Conservation (phyloP, 179 eudicot species). For the Beta corolliflora region DNA sequence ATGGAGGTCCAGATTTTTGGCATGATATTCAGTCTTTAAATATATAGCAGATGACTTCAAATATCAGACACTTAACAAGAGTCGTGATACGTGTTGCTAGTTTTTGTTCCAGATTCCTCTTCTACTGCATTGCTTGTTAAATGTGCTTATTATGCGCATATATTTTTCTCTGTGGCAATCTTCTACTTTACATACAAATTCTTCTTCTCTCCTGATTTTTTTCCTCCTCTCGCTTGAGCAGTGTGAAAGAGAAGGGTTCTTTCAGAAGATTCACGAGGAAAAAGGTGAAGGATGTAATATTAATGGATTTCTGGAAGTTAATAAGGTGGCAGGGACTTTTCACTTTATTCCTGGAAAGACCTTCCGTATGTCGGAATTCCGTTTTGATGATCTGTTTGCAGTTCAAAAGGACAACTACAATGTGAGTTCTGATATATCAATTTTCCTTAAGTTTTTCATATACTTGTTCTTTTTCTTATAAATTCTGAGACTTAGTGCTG, state of each 20-base stretch:
- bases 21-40: background rate
- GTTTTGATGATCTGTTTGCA: constrained; percentile 49
- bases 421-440: constrained; percentile 43
- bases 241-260: constrained; percentile 96
- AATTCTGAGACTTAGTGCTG: constrained; percentile 13
- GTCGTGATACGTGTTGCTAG: background rate
- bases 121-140: background rate
- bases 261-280: constrained; percentile 77
- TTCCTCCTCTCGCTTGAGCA: constrained; percentile 12
- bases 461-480: too few species aligned
- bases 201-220: background rate
- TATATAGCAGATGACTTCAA: background rate
- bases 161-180: background rate
- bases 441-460: background rate
- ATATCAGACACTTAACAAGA: too few species aligned
- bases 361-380: constrained; percentile 67
- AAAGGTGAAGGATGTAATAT: constrained; percentile 98
- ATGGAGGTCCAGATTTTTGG: background rate
- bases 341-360: constrained; percentile 91
- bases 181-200: background rate
- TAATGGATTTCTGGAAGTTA: constrained; percentile 85
- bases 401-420: constrained; percentile 61
- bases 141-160: background rate
- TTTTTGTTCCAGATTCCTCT: background rate
- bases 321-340: constrained; percentile 93